phyloP scores from a whole-genome alignment of 2,329 filamentous ascomycete species.

The Chaetomium sp. region DNA sequence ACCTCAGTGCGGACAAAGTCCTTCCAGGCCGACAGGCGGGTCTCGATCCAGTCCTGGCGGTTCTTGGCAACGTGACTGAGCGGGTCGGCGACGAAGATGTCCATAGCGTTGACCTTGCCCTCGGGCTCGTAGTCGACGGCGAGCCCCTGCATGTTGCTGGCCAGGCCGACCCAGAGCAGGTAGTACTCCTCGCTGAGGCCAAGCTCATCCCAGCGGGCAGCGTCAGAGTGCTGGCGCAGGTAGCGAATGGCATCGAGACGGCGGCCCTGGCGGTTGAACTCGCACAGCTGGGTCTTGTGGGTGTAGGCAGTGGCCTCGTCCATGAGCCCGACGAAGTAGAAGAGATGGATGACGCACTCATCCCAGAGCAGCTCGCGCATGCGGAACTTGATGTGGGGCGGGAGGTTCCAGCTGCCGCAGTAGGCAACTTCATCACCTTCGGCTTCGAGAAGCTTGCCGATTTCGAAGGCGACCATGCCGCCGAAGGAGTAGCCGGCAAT shows the following conservation, averaged over 20 bases:
- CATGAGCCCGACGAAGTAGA: conserved; percentile 35
- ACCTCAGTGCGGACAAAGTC: conserved; percentile 27
- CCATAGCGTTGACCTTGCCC: conserved; percentile 31
- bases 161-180: conserved; percentile 32
- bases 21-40: conserved; percentile 26
- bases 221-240: conserved; percentile 8
- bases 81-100: conserved; percentile 37
- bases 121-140: conserved; percentile 38
- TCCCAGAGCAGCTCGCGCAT: conserved; percentile 36
- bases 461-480: conserved; percentile 44
- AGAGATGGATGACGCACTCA: conserved; percentile 34
- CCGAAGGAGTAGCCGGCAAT: conserved; percentile 48
- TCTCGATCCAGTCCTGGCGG: conserved; percentile 28
- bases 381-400: conserved; percentile 40
- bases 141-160: conserved; percentile 32
- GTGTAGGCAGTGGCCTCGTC: conserved; percentile 26
- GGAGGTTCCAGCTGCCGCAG: conserved; percentile 40
- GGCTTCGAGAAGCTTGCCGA: conserved; percentile 39
- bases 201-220: conserved; percentile 26
- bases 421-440: conserved; percentile 35
- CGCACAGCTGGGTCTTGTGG: conserved; percentile 18
- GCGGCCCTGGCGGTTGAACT: conserved; percentile 7
- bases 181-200: conserved; percentile 26
- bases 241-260: conserved; percentile 5
- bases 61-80: conserved; percentile 25